Evolutionary conservation across 2,329 filamentous ascomycete genomes (phyloP), one percentile per base, ranked within the genome.

Genomic region (Xylariaceae sp.): DNA sequence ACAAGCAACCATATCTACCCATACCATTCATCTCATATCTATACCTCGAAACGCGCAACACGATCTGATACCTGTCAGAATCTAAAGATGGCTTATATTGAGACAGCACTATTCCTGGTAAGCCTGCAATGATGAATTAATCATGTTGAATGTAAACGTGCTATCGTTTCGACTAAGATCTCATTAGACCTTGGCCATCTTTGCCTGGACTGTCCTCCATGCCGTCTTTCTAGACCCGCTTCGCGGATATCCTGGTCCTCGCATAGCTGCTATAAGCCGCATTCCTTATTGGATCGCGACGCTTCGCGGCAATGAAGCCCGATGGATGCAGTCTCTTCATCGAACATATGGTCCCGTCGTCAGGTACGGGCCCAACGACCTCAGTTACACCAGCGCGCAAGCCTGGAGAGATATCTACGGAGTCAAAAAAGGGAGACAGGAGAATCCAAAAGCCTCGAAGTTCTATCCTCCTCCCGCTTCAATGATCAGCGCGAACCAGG

Each of bases 151-250:
- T n/a, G n/a, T n/a, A n/a, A n/a, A n/a, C n/a, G n/a, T n/a, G n/a
- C n/a, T n/a, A n/a, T n/a, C n/a, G n/a, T n/a, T n/a, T n/a, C n/a
- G n/a, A n/a, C n/a, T n/a, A n/a, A n/a, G n/a, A n/a, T n/a, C n/a
- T n/a, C n/a, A n/a, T n/a, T n/a, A n/a, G n/a, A n/a, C n/a, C n/a
- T n/a, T n/a, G n/a, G n/a, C n/a, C n/a, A n/a, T n/a, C n/a, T n/a
- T n/a, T n/a, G n/a, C n/a, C n/a, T n/a, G n/a, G n/a, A n/a, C n/a
- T n/a, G n/a, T n/a, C n/a, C n/a, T 49, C 25, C 48, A 53, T 36
- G 45, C 50, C 37, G 19, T 61, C 3, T 56, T 53, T 34, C 47
- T 62, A 14, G 57, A 62, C 32, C 57, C 57, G 5, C 55, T 61
- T 11, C 48, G 52, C 14, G 44, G 42, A 2, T 57, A 52, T 33